A percentile compares a stretch with the other conserved stretches of the same genome.
Evolutionary conservation across 2,329 filamentous ascomycete genomes (phyloP).

Genomic region (Purpureocillium takamizusanense): DNA sequence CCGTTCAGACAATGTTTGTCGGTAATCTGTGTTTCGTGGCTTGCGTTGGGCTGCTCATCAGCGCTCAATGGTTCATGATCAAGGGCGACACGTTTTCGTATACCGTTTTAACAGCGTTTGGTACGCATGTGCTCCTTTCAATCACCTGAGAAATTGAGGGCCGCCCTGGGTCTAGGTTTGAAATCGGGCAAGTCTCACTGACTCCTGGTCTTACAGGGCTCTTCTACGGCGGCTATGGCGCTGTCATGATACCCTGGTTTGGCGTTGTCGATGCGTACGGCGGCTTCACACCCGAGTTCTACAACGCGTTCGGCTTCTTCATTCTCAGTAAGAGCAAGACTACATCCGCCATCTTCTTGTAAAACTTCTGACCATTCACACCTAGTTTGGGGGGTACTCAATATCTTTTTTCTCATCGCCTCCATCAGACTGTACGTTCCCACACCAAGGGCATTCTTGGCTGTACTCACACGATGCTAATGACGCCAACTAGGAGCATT

Average conservation of each 20-base stretch:
- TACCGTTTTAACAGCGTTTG: conserved; percentile 16
- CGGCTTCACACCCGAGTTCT: conserved; percentile 14
- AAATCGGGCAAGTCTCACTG: background rate
- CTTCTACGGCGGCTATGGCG: conserved; percentile 19
- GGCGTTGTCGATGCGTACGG: conserved; percentile 16
- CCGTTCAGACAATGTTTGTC: conserved; percentile 16
- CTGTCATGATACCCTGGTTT: conserved; percentile 13
- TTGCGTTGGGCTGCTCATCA: conserved; percentile 16
- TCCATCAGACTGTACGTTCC: no score
- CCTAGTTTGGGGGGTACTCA: no score
- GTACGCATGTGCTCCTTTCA: no score
- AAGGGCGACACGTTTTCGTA: conserved; percentile 18
- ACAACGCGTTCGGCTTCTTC: conserved; percentile 19
- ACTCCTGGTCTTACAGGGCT: conserved; percentile 7
- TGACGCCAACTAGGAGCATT: no score
- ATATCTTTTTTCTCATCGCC: no score
- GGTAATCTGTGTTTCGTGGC: conserved; percentile 19
- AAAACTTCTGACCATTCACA: no score
- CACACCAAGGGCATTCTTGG: no score
- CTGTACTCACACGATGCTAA: no score
- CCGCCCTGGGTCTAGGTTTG: no score
- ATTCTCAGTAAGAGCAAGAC: conserved; percentile 11
- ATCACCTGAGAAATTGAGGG: no score
- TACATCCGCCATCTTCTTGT: no score
- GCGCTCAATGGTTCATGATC: conserved; percentile 18